These are phyloP conservation scores for Paulownia fortunei DNA, from an alignment of 257 asterid species.

Conservation along the genomic window DNA sequence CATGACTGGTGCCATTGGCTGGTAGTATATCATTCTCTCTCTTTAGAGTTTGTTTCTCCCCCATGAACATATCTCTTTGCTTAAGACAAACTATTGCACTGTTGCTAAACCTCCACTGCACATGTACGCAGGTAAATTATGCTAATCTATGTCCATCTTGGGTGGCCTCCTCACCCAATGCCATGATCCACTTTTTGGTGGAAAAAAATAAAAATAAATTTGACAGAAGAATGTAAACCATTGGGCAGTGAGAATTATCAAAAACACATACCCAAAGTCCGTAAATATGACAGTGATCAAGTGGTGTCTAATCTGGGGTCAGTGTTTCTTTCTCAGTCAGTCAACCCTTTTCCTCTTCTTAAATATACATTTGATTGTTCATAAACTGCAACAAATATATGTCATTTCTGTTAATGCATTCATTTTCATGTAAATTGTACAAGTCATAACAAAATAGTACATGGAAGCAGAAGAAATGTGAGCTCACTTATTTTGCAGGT, in stretches of 20 bases:
- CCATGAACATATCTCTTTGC: too few relatives aligned
- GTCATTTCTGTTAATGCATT: background rate
- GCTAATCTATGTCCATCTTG: background rate
- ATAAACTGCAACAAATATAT: too few relatives aligned
- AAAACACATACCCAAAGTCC: background rate
- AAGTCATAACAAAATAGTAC: background rate
- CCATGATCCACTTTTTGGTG: background rate
- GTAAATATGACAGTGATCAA: background rate
- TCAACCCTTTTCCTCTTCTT: too few relatives aligned
- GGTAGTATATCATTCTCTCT: too few relatives aligned
- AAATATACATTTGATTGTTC: too few relatives aligned
- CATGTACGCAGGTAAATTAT: too few relatives aligned
- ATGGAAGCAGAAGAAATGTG: background rate
- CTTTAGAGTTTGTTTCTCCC: too few relatives aligned
- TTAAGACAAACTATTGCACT: background rate
- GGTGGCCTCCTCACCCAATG: background rate
- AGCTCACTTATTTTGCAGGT: slow-evolving; percentile 47
- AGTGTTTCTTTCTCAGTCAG: background rate
- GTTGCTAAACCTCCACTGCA: background rate
- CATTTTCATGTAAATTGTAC: background rate
- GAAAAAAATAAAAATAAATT: background rate
- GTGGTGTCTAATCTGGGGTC: background rate
- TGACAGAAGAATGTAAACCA: background rate
- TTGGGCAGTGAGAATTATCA: background rate
- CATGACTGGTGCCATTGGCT: background rate